These are phyloP conservation scores for Geranomyces michiganensis DNA, from an alignment of 192 early-diverging fungal species.

Conservation along the genomic window DNA sequence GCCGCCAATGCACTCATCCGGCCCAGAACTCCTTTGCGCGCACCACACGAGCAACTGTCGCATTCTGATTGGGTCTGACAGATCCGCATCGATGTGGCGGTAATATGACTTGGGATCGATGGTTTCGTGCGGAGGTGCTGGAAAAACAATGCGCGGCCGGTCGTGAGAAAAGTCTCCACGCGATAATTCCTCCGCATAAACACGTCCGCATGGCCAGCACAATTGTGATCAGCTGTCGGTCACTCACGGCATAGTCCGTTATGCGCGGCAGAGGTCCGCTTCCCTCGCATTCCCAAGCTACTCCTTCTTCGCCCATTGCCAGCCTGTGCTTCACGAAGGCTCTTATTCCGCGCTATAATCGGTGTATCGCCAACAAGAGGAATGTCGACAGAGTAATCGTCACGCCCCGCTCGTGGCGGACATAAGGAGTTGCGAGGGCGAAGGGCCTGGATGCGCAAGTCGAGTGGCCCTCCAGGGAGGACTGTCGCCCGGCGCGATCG, in stretches of 20 bases:
- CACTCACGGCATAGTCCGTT: slow-evolving; percentile 39
- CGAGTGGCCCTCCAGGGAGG: neutral
- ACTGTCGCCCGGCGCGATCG: neutral
- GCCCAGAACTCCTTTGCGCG: slow-evolving; percentile 44
- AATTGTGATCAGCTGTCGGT: neutral
- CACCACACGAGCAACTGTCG: slow-evolving; percentile 74
- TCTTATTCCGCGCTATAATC: slow-evolving; percentile 37
- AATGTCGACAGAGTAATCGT: slow-evolving; percentile 18
- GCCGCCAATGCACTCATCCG: neutral
- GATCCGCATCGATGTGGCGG: slow-evolving; percentile 67
- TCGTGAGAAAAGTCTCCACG: no score
- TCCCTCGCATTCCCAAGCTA: slow-evolving; percentile 44
- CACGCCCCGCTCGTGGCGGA: neutral
- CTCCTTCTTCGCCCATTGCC: slow-evolving; percentile 29
- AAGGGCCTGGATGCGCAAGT: neutral
- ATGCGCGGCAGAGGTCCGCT: slow-evolving; percentile 21
- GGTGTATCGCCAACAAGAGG: slow-evolving; percentile 40
- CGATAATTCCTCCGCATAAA: no score
- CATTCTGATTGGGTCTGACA: slow-evolving; percentile 66
- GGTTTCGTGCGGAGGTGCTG: slow-evolving; percentile 63
- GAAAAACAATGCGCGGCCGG: neutral
- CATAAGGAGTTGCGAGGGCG: neutral
- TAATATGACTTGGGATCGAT: slow-evolving; percentile 63
- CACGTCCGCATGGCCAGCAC: neutral
- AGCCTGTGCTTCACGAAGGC: slow-evolving; percentile 19